A percentile compares a stretch with the other conserved stretches of the same genome.
Evolutionary conservation across 2,329 filamentous ascomycete genomes (phyloP).

Genomic region (Aureobasidium subglaciale): DNA sequence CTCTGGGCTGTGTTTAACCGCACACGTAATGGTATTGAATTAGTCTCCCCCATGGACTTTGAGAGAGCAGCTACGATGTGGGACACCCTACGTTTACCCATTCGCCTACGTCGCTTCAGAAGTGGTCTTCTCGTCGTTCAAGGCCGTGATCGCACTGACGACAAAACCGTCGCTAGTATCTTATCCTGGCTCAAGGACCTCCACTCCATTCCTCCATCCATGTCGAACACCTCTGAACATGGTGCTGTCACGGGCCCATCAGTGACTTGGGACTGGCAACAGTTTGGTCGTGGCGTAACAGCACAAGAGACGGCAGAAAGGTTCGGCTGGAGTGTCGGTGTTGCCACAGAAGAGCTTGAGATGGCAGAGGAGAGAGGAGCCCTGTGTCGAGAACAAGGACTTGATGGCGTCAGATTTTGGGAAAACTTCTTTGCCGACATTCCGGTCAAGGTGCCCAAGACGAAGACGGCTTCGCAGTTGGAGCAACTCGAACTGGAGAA

Average conservation of each 20-base stretch:
- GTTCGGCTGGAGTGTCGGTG: constrained; percentile 96
- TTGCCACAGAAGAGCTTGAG: constrained; percentile 89
- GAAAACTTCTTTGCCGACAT: constrained; percentile 51
- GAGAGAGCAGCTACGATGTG: constrained; percentile 82
- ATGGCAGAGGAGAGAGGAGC: constrained; percentile 92
- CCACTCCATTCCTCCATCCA: constrained; percentile 34
- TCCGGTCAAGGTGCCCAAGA: constrained; percentile 5
- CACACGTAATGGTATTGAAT: constrained; percentile 83
- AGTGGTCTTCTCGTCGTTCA: constrained; percentile 94
- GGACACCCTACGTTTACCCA: constrained; percentile 78
- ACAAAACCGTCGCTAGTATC: constrained; percentile 74
- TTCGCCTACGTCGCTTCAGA: constrained; percentile 81
- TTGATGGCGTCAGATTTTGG: constrained; percentile 92
- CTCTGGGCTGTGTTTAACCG: constrained; percentile 94
- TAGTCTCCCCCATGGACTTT: constrained; percentile 87
- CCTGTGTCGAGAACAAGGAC: constrained; percentile 81
- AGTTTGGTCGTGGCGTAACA: constrained; percentile 78
- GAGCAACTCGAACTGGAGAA: constrained; percentile 9
- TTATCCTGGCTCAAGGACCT: constrained; percentile 72
- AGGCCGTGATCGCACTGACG: constrained; percentile 78
- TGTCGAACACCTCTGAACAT: constrained; percentile 44
- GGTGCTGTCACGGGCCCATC: constrained; percentile 3
- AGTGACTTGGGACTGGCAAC: constrained; percentile 63
- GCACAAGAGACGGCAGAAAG: constrained; percentile 81
- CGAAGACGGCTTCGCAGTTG: neutral